phyloP scores from a whole-genome alignment of 176 grass and related monocot genomes.

The Musa schizocarpa region DNA sequence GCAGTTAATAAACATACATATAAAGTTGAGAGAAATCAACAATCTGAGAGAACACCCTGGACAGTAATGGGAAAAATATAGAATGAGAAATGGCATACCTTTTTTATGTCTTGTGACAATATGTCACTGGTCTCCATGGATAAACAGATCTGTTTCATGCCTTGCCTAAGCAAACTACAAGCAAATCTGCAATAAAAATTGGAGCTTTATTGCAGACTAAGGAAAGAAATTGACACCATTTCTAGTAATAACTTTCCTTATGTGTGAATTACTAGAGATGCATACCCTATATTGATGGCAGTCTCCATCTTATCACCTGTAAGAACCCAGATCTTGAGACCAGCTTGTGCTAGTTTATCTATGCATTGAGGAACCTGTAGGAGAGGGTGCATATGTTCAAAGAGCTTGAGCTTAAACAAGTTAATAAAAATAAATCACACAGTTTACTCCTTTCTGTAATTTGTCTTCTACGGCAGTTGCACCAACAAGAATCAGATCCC shows the following conservation, averaged over 20 bases:
- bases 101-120: conserved; percentile 58
- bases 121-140: conserved; percentile 47
- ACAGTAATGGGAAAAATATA: conserved; percentile 19
- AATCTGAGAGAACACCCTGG: conserved; percentile 14
- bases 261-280: background rate
- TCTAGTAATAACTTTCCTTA: background rate
- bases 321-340: conserved; percentile 97
- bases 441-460: conserved; percentile 69
- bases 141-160: conserved; percentile 85
- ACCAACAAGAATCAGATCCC: conserved; percentile 83
- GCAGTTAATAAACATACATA: conserved; percentile 48
- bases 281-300: conserved; percentile 97
- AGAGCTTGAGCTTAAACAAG: conserved; percentile 22
- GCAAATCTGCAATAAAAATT: conserved; percentile 64
- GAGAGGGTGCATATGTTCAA: conserved; percentile 21
- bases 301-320: conserved; percentile 99
- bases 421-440: background rate
- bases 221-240: background rate
- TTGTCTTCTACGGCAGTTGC: conserved; percentile 96
- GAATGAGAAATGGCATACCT: conserved; percentile 39
- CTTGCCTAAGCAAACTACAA: conserved; percentile 96
- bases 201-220: background rate
- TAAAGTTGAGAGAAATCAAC: too few species aligned
- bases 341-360: conserved; percentile 93
- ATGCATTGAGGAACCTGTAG: conserved; percentile 85